Percentiles rank a stretch among this genome's conserved stretches.
Evolutionary conservation across 768 basidiomycete species (phyloP).

Genomic region (Lactarius sanguifluus): DNA sequence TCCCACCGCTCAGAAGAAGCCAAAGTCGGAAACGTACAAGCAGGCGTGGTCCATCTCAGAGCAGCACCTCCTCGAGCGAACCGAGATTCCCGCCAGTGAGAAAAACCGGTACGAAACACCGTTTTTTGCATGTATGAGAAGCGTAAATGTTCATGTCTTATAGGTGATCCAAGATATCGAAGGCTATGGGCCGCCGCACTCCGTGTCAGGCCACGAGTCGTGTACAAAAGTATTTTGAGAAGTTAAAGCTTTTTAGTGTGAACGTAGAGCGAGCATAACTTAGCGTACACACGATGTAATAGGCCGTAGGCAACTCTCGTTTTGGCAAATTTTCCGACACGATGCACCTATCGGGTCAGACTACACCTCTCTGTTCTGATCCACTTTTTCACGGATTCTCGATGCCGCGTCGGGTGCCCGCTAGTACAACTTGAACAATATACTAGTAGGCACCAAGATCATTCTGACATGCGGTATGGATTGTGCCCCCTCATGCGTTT

Average conservation of each 20-base stretch:
- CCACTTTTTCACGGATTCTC: too few species aligned
- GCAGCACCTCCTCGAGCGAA: constrained; percentile 74
- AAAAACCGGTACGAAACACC: constrained; percentile 57
- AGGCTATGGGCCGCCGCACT: constrained; percentile 76
- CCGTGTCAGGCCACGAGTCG: constrained; percentile 85
- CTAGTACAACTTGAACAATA: too few species aligned
- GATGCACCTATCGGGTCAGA: too few species aligned
- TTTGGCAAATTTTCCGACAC: too few species aligned
- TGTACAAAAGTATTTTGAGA: constrained; percentile 87
- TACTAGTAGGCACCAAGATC: too few species aligned
- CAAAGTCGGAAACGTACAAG: constrained; percentile 76
- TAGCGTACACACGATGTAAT: too few species aligned
- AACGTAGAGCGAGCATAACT: constrained; percentile 36
- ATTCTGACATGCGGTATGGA: too few species aligned
- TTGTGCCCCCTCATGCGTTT: too few species aligned
- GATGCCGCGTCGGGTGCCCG: too few species aligned
- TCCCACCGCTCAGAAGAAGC: constrained; percentile 34
- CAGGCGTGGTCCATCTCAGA: constrained; percentile 75
- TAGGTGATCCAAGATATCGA: constrained; percentile 82
- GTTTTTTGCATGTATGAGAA: neutral
- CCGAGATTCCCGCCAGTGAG: constrained; percentile 75
- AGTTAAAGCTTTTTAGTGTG: constrained; percentile 71
- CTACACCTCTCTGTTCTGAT: too few species aligned
- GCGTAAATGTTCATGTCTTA: constrained; percentile 11
- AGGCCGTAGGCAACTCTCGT: too few species aligned